phyloP scores from a whole-genome alignment of 1,284 basidiomycete species.

The Marasmius fiardii region DNA sequence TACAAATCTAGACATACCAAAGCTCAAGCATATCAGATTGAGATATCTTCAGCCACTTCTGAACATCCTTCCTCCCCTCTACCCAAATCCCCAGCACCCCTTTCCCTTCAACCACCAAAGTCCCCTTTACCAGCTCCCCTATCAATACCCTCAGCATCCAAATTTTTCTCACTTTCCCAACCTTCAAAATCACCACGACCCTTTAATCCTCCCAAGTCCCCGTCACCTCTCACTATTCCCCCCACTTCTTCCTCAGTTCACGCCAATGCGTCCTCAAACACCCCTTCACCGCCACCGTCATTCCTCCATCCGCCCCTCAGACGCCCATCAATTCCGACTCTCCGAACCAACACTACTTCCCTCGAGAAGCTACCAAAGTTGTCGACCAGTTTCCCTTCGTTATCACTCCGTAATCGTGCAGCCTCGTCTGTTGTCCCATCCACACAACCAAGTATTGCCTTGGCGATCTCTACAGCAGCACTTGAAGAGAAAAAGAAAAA shows the following conservation, averaged over 20 bases:
- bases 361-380: neutral
- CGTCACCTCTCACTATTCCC: neutral
- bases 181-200: neutral
- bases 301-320: neutral
- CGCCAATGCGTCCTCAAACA: neutral
- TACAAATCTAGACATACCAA: neutral
- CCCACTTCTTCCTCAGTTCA: neutral
- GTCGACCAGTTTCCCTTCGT: neutral
- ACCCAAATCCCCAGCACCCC: neutral
- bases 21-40: neutral
- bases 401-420: neutral
- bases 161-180: neutral
- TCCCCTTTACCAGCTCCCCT: neutral
- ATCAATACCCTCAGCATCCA: neutral
- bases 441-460: neutral
- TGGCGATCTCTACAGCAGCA: neutral
- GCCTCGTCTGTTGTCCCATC: neutral
- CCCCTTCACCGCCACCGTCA: neutral
- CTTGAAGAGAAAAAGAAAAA: neutral
- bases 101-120: neutral
- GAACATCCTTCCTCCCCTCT: neutral
- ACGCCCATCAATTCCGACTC: neutral
- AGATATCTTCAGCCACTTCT: neutral
- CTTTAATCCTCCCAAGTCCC: neutral
- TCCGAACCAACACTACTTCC: neutral